Evolutionary conservation across 2,329 filamentous ascomycete species (phyloP), one percentile per base, ranked within the genome.

Genomic region (Cytospora paraplurivora): DNA sequence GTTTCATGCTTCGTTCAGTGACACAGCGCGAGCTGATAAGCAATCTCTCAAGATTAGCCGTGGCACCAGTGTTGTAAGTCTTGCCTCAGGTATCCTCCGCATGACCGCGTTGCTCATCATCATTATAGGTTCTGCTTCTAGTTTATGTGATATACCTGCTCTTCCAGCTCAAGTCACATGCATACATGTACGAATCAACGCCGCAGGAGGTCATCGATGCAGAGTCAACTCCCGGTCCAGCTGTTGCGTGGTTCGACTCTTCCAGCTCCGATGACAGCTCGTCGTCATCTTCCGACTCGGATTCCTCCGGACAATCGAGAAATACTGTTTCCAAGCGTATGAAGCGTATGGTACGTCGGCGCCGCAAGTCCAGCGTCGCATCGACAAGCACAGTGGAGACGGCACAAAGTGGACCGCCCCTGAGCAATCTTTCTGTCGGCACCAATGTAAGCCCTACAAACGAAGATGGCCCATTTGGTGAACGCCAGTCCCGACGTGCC

Each of bases 201-300:
- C 93, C 93, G 11, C 93, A 97, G 77, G 89, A 93, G 70, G 90
- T 96, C 65, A 95, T 97, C 67, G 93, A 97, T 69, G 92, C 95
- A 71, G 93, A 97, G 74, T 88, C 92, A 0, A 89, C 92, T 53
- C 93, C 93, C 27, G 93, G 93, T 67, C 88, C 95, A 0, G 84
- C 93, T 13, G 90, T 90, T 19, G 90, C 90, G 37, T 91, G 94
- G 76, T 84, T 97, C 71, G 90, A 95, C 67, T 87, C 87, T 0
- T 91, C 88, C 3, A 83, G 80, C 68, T 84, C 81, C 1, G 81
- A 85, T 35, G 77, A 78, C 58, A 80, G 78, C 62, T 82, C 83
- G 13, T 87, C 84, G 0, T 88, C 85, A 0, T 79, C 79, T 59
- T 87, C 86, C 15, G 90, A 93, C 68, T 91, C 89, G 0, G 90